Evolutionary conservation across 352 stramenopile genomes (phyloP), one percentile per base, ranked within the genome.

Genomic region (Pythium dissotocum): DNA sequence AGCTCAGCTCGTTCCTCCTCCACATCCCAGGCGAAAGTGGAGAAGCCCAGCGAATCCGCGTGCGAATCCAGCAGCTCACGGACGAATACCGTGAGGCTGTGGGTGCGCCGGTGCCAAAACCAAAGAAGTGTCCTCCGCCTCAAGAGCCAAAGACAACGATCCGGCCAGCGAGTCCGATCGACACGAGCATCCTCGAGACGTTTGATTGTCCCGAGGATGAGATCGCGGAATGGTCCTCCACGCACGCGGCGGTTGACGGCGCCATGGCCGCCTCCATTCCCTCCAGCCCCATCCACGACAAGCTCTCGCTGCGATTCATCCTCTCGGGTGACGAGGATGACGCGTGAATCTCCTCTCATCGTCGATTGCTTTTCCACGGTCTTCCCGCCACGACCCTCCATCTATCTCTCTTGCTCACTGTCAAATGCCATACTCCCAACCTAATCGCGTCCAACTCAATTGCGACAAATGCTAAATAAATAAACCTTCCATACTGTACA

Each of bases 1-100:
- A 91, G 66, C 75, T 93, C 57, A 90, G 82, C 76, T 91, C 91
- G 77, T 93, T 87, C 77, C 87, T 93, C 73, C 82, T 83, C 26
- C 85, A 93, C 68, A 83, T 90, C 21, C 83, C 77, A 44, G 6
- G 16, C 21, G 85, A 93, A 58, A 61, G 72, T 1, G 78, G 89
- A 65, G 79, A 91, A 61, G 82, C 83, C 56, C 69, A 82, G 52
- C 85, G 85, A 60, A 90, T 93, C 64, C 83, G 89, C 67, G 76
- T 82, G 14, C 88, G 88, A 66, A 90, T 93, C 70, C 82, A 89
- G 67, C 81, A 90, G 73, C 80, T 91, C 71, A 90, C 83, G 58
- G 77, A 90, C 51, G 85, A 93, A 55, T 93, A 93, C 63, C 72
- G 90, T 21, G 82, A 91, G 70, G 77, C 91, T 51, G 82, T 92